Evolutionary conservation across 2,329 filamentous ascomycete genomes (phyloP).

Genomic region (Verruconis gallopava): DNA sequence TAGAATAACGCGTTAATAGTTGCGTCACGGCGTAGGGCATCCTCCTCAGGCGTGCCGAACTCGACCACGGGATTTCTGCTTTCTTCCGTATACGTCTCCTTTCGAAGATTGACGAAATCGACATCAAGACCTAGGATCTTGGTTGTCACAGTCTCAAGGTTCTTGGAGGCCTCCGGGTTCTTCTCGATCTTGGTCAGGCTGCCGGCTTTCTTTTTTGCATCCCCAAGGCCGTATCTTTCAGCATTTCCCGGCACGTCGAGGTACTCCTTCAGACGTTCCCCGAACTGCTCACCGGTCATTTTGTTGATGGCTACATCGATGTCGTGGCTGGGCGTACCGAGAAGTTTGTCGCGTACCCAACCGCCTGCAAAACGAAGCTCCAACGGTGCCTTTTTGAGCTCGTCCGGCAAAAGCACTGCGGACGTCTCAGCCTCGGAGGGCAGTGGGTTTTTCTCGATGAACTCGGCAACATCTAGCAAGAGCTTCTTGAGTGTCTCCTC

Average conservation of each 20-base stretch:
- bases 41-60: slow-evolving; percentile 83
- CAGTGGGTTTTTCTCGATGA: slow-evolving; percentile 40
- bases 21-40: slow-evolving; percentile 78
- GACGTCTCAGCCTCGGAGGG: slow-evolving; percentile 14
- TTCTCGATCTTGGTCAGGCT: slow-evolving; percentile 77
- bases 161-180: slow-evolving; percentile 94
- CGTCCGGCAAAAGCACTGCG: slow-evolving; percentile 27
- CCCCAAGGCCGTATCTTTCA: slow-evolving; percentile 44
- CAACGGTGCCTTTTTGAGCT: slow-evolving; percentile 32
- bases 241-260: slow-evolving; percentile 48
- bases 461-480: slow-evolving; percentile 67
- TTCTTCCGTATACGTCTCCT: slow-evolving; percentile 80
- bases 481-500: slow-evolving; percentile 64
- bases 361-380: slow-evolving; percentile 70
- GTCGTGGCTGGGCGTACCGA: slow-evolving; percentile 60
- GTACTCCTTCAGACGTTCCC: slow-evolving; percentile 54
- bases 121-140: slow-evolving; percentile 77
- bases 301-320: slow-evolving; percentile 77
- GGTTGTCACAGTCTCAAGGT: slow-evolving; percentile 82
- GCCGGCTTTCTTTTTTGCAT: slow-evolving; percentile 46
- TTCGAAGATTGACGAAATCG: slow-evolving; percentile 87
- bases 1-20: slow-evolving; percentile 95
- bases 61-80: slow-evolving; percentile 86
- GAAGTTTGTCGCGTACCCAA: slow-evolving; percentile 76
- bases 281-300: slow-evolving; percentile 71